Evolutionary conservation across 345 rosid genomes (phyloP).

Genomic region (Adansonia digitata): DNA sequence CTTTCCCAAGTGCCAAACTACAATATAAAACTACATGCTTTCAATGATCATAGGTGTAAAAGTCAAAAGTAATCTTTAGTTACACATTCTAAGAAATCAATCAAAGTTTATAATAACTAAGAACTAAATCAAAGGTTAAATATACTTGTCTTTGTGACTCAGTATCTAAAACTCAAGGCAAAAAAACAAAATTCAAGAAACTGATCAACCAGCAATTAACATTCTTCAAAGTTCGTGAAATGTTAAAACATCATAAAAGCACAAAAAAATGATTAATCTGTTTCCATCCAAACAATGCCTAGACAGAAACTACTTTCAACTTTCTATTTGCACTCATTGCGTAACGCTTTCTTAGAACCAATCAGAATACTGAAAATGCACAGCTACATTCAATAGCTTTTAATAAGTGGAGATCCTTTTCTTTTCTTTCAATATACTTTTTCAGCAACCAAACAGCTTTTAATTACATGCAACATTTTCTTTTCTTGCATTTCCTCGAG

Average conservation of each 20-base stretch:
- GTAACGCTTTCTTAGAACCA: neutral
- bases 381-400: neutral
- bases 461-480: neutral
- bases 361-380: neutral
- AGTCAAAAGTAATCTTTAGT: neutral
- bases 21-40: neutral
- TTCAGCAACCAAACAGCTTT: constrained; percentile 8
- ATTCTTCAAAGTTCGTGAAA: neutral
- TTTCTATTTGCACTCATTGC: neutral
- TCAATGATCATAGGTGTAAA: neutral
- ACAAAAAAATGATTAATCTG: neutral
- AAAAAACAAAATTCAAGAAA: neutral
- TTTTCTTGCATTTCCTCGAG: constrained; percentile 11
- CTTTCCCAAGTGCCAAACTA: neutral
- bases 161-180: neutral
- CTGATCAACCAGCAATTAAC: neutral
- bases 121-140: neutral
- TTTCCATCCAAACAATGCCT: neutral
- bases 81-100: neutral
- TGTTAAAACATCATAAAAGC: neutral
- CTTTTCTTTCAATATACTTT: neutral
- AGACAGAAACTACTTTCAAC: neutral
- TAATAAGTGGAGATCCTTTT: neutral
- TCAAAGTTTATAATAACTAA: neutral
- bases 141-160: neutral